Evolutionary conservation across 306 rosid genomes (phyloP), one percentile per base, ranked within the genome.

Genomic region (Cucurbita ficifolia): DNA sequence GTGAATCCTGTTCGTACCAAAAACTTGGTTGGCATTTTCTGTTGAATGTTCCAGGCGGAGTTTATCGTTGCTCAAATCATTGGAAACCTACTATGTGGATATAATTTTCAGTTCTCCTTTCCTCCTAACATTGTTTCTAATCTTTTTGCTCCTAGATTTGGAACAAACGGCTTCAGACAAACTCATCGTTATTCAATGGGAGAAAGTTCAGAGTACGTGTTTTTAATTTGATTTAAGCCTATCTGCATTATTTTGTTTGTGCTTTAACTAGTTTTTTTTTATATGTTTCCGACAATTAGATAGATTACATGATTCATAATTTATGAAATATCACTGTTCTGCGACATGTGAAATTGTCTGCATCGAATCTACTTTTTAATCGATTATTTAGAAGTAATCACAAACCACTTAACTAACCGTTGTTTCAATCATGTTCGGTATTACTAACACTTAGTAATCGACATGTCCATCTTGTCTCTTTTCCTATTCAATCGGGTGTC

Each of bases 181-280:
- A 79, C 78, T 79, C 86, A 33, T 94, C 96, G 7, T 78, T 94
- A 54, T 94, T 69, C 88, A 90, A 90, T 51, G 97, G 97, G 18
- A 81, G 72, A 5, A 94, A 90, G 81, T 94, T 94, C 79, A 86
- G 97, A 87, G 97, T 90, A 87, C 3, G 82, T 38, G 43, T 40
- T 79, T 71, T 49, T 73, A 17, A 71, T 73, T 43, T 62, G 19
- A n/a, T 6, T 42, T 8, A 12, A 38, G 29, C 51, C 49, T 55
- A 14, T 21, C 16, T 56, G 35, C 5, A 42, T 35, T 58, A 1
- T 21, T 46, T 46, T 11, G 16, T 57, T 54, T 55, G 36, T 40
- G 36, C 50, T 52, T 7, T 22, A 43, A 19, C 73, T n/a, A 14
- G 46, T 9, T 70, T 5, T 35, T 29, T 36, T 73, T 43, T 33